Evolutionary conservation across 768 basidiomycete genomes (phyloP).

Genomic region (Pilatotrama ljubarskyi): DNA sequence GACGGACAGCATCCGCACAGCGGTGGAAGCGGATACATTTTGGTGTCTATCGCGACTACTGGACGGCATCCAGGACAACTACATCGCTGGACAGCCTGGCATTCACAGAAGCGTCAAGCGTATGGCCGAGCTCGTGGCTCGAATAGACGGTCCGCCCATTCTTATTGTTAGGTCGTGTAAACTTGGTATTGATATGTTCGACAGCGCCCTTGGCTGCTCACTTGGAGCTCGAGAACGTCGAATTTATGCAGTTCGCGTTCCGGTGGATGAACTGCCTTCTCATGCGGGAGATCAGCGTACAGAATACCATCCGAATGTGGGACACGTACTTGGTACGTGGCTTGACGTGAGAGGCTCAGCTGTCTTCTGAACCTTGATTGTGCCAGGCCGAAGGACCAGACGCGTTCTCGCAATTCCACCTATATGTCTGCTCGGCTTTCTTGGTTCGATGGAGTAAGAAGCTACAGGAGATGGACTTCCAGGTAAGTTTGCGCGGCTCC

Average conservation of each 20-base stretch:
- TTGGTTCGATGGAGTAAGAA: constrained; percentile 94
- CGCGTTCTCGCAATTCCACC: constrained; percentile 97
- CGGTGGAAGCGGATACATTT: constrained; percentile 95
- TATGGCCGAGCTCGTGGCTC: constrained; percentile 90
- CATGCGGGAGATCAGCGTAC: constrained; percentile 97
- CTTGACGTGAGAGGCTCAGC: background rate
- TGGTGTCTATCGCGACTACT: constrained; percentile 96
- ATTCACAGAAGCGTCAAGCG: constrained; percentile 91
- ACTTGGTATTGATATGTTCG: background rate
- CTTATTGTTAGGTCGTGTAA: background rate
- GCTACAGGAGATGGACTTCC: constrained; percentile 96
- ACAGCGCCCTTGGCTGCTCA: constrained; percentile 85
- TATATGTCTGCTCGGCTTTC: constrained; percentile 98
- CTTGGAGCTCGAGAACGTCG: constrained; percentile 87
- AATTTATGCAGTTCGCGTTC: constrained; percentile 99
- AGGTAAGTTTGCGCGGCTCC: constrained; percentile 51
- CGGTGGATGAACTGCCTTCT: constrained; percentile 99
- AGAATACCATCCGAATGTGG: constrained; percentile 99
- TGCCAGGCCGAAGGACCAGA: constrained; percentile 91
- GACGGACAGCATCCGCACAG: constrained; percentile 68
- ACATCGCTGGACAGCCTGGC: constrained; percentile 94
- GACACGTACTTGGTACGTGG: constrained; percentile 91
- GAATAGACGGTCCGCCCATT: constrained; percentile 72
- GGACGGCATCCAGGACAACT: constrained; percentile 98
- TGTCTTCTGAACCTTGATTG: background rate